Conservation (phyloP, 1,284 basidiomycete species). For the Trametes pubescens region DNA sequence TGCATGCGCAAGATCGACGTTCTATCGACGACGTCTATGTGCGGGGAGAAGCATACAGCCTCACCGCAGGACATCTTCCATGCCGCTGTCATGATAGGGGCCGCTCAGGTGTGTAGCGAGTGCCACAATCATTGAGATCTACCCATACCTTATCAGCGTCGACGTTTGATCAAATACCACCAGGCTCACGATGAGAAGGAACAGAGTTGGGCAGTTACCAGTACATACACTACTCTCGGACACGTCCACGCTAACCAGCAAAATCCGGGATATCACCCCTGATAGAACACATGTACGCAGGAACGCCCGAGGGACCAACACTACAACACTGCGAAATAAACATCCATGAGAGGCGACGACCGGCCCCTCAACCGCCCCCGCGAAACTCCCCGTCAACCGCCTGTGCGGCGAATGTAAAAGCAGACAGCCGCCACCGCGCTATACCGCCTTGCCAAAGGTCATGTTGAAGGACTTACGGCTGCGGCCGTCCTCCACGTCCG, state of each 20-base stretch:
- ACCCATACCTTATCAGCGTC: not conserved
- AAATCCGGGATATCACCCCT: not conserved
- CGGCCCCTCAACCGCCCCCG: not conserved
- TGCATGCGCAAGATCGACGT: too few species aligned
- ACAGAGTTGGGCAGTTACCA: not conserved
- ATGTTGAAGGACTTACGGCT: slow-evolving; percentile 7
- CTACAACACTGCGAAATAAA: not conserved
- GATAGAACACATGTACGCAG: not conserved
- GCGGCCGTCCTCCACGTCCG: not conserved
- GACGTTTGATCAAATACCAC: not conserved
- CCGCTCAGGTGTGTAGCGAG: not conserved
- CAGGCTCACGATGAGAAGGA: not conserved
- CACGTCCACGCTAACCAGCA: not conserved
- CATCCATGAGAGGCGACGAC: not conserved
- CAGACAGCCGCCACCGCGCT: not conserved
- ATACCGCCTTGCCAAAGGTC: not conserved
- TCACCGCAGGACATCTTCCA: not conserved
- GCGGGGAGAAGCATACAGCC: not conserved
- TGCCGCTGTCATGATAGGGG: not conserved
- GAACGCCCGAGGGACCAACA: not conserved
- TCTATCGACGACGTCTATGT: too few species aligned
- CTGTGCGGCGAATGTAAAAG: too few species aligned
- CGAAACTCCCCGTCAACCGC: too few species aligned
- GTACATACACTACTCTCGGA: not conserved
- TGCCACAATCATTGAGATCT: not conserved